Evolutionary conservation across 306 rosid species (phyloP).

Genomic region (Fragaria ananassa): DNA sequence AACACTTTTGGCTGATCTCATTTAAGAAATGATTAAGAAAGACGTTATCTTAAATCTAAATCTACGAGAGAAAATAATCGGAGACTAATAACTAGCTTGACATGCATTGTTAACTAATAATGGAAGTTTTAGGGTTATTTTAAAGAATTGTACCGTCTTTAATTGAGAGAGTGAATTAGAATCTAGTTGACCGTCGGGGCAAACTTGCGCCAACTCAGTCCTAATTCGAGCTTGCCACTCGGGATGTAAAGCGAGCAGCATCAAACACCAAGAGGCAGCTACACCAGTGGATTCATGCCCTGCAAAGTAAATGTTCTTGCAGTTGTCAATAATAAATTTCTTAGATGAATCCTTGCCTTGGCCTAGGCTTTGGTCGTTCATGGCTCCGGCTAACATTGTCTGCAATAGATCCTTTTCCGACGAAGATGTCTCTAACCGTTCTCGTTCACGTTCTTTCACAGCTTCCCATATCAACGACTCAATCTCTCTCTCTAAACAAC

Average conservation of each 20-base stretch:
- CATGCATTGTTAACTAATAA: background rate
- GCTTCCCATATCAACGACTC: constrained; percentile 76
- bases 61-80: too few species aligned
- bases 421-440: constrained; percentile 24
- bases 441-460: constrained; percentile 65
- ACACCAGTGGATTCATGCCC: constrained; percentile 87
- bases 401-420: constrained; percentile 74
- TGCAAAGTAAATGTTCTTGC: constrained; percentile 91
- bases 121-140: too few species aligned
- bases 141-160: constrained; percentile 44
- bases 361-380: constrained; percentile 44
- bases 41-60: too few species aligned
- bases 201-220: constrained; percentile 54
- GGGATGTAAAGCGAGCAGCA: constrained; percentile 81
- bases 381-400: constrained; percentile 56
- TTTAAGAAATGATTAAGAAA: too few species aligned
- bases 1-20: too few species aligned
- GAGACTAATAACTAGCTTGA: background rate
- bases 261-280: constrained; percentile 81
- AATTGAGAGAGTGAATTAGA: constrained; percentile 47
- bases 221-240: constrained; percentile 74
- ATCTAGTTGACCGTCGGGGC: constrained; percentile 52
- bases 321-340: constrained; percentile 76
- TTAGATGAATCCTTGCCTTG: constrained; percentile 50
- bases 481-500: constrained; percentile 60